Percentiles rank a stretch among this genome's conserved stretches.
Evolutionary conservation across 345 rosid genomes (phyloP).

Genomic region (Turnera subulata): DNA sequence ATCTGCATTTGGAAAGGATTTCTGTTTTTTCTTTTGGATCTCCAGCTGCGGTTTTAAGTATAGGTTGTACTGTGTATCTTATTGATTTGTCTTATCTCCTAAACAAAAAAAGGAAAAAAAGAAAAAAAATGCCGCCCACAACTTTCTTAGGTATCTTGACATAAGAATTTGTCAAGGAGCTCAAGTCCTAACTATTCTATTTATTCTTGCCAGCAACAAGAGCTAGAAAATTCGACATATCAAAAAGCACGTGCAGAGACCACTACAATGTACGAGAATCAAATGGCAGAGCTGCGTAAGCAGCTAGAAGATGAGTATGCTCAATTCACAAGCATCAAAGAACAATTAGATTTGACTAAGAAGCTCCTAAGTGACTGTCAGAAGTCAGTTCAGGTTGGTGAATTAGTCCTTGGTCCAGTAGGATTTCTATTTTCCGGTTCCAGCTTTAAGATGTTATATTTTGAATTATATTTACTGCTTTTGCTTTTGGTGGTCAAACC

Average conservation of each 20-base stretch:
- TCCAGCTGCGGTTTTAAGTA: no score
- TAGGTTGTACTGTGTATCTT: no score
- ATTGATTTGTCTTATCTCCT: no score
- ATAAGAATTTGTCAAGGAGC: background rate
- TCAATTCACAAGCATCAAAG: conserved; percentile 35
- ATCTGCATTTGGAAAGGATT: background rate
- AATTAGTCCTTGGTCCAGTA: background rate
- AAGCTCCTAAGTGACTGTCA: conserved; percentile 50
- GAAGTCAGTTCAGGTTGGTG: conserved; percentile 56
- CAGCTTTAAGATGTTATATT: background rate
- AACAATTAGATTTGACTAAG: conserved; percentile 44
- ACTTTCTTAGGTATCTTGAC: background rate
- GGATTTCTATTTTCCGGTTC: background rate
- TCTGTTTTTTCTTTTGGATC: background rate
- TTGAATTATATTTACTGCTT: background rate
- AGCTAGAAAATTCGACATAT: conserved; percentile 51
- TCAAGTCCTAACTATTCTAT: conserved; percentile 7
- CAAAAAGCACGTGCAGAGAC: conserved; percentile 66
- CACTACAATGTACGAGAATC: conserved; percentile 75
- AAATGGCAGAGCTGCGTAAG: conserved; percentile 56
- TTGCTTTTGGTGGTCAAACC: background rate
- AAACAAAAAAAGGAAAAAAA: no score
- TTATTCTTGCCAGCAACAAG: conserved; percentile 48
- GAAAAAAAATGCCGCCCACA: no score
- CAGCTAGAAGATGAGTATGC: conserved; percentile 51